Conservation (phyloP, 192 early-diverging fungal genomes). For the Gonapodya prolifera region DNA sequence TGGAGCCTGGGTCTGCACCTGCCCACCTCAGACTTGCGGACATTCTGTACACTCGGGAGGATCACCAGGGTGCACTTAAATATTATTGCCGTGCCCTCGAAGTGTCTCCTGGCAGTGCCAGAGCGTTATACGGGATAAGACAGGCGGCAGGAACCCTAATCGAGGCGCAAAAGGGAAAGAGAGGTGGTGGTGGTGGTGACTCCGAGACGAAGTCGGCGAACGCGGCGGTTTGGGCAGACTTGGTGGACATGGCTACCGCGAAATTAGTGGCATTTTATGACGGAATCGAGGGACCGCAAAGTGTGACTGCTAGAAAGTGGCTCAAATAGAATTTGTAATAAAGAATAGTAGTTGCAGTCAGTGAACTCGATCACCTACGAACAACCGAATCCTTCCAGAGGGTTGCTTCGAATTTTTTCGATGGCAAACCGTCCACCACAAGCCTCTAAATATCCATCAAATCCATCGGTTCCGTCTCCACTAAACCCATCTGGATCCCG, state of each 20-base stretch:
- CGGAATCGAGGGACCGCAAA: not conserved
- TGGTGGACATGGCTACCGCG: conserved; percentile 13
- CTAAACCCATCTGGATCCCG: not conserved
- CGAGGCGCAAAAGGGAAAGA: not conserved
- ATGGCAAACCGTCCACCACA: not conserved
- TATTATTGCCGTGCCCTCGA: conserved; percentile 82
- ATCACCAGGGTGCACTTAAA: conserved; percentile 60
- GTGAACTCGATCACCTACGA: not conserved
- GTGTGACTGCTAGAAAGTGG: not conserved
- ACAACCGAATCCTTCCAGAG: not conserved
- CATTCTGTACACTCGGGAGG: conserved; percentile 59
- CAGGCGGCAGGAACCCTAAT: conserved; percentile 1
- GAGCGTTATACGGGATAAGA: conserved; percentile 74
- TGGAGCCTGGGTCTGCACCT: conserved; percentile 75
- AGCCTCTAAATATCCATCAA: not conserved
- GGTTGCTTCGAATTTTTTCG: not conserved
- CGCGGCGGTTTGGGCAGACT: not conserved
- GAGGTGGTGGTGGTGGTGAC: not conserved
- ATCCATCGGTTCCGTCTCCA: not conserved
- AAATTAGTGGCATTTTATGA: conserved; percentile 14
- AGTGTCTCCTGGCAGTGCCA: conserved; percentile 67
- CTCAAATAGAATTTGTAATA: not conserved
- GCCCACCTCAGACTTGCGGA: conserved; percentile 84
- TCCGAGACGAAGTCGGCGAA: not conserved
- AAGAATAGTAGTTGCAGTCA: not conserved